These are phyloP conservation scores for Aureobasidium sp. DNA, from an alignment of 2,329 filamentous ascomycete genomes.

Conservation along the genomic window DNA sequence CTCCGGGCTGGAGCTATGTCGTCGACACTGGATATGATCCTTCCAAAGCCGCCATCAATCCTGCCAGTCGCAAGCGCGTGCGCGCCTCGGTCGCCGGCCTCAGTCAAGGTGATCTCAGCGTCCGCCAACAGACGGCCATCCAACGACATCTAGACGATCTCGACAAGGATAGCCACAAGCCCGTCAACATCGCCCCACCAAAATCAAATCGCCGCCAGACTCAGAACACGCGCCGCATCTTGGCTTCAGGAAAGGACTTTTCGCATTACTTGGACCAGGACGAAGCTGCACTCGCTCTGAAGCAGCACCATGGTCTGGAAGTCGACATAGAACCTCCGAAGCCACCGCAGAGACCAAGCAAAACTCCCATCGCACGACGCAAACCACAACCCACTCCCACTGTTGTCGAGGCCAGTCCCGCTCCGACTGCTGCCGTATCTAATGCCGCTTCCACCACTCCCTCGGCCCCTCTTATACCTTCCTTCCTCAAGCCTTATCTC, in stretches of 20 bases:
- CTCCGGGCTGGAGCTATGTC: conserved; percentile 89
- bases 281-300: conserved; percentile 47
- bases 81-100: conserved; percentile 40
- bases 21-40: conserved; percentile 61
- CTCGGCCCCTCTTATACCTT: neutral
- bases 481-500: conserved; percentile 7
- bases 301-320: conserved; percentile 21
- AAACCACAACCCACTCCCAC: conserved; percentile 22
- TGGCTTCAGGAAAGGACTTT: conserved; percentile 75
- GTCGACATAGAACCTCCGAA: neutral
- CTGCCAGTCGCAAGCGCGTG: conserved; percentile 60
- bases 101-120: conserved; percentile 45
- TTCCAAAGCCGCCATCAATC: conserved; percentile 42
- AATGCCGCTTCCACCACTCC: neutral
- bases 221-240: conserved; percentile 63
- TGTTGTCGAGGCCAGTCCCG: conserved; percentile 38
- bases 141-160: conserved; percentile 74
- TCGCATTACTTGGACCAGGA: conserved; percentile 76
- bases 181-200: conserved; percentile 57
- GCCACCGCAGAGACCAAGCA: conserved; percentile 23
- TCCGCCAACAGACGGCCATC: conserved; percentile 74
- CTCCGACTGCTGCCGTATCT: conserved; percentile 6
- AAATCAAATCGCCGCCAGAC: conserved; percentile 50
- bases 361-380: conserved; percentile 26
- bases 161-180: conserved; percentile 56